Conservation (phyloP, 2,329 filamentous ascomycete species). For the Ustulina deusta region DNA sequence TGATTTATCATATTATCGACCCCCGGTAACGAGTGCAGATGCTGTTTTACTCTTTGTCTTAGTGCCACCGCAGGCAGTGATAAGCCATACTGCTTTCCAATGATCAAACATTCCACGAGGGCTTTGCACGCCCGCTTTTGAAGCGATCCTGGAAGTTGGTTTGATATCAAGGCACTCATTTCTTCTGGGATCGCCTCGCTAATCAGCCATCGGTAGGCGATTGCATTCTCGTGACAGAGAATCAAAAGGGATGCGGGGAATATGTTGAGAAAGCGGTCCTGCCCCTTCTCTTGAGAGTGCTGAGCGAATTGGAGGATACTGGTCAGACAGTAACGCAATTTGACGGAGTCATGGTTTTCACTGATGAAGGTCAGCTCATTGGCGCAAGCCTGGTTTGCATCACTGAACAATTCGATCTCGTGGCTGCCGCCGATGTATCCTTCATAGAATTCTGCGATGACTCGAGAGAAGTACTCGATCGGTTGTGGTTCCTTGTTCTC, state of each 20-base stretch:
- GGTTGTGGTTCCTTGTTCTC: background rate
- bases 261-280: slow-evolving; percentile 19
- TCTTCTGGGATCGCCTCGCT: slow-evolving; percentile 8
- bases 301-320: background rate
- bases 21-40: background rate
- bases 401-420: slow-evolving; percentile 10
- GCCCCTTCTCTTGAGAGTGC: background rate
- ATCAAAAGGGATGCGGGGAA: background rate
- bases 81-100: slow-evolving; percentile 15
- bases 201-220: slow-evolving; percentile 1
- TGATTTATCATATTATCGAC: background rate
- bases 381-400: background rate
- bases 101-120: slow-evolving; percentile 13
- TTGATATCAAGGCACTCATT: slow-evolving; percentile 14
- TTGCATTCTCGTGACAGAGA: background rate
- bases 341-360: background rate
- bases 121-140: slow-evolving; percentile 7
- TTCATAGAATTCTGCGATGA: slow-evolving; percentile 12
- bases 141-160: background rate
- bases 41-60: background rate
- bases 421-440: slow-evolving; percentile 19
- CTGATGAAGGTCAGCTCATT: background rate
- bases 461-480: slow-evolving; percentile 8
- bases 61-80: background rate
- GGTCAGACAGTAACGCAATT: background rate